Conservation (phyloP, 2,329 filamentous ascomycete genomes). For the Aspergillaceae sp. region DNA sequence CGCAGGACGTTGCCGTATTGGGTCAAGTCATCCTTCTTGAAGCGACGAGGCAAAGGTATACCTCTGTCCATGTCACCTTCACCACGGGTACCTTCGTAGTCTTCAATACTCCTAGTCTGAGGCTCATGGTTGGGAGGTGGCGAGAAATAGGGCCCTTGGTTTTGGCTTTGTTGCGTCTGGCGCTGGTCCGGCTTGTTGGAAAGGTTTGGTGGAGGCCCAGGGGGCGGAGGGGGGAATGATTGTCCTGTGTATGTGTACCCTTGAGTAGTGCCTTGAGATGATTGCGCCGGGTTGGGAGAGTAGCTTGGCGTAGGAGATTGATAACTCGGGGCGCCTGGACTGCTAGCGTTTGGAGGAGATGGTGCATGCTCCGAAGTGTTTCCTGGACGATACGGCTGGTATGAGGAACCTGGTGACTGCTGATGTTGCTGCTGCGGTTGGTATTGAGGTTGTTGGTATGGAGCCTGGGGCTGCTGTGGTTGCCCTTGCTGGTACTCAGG, state of each 20-base stretch:
- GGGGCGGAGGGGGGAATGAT: conserved; percentile 33
- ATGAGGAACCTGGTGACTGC: not conserved
- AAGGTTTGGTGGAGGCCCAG: conserved; percentile 23
- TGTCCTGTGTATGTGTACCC: conserved; percentile 22
- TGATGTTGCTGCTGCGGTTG: conserved; percentile 4
- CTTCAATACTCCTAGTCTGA: conserved; percentile 25
- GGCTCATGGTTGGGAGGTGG: conserved; percentile 31
- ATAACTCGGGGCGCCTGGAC: not conserved
- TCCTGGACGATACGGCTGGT: conserved; percentile 2
- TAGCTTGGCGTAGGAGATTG: conserved; percentile 2
- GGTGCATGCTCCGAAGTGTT: not conserved
- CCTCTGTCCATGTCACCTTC: conserved; percentile 28
- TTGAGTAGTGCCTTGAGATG: conserved; percentile 8
- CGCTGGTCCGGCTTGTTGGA: conserved; percentile 7
- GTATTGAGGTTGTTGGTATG: not conserved
- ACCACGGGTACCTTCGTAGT: conserved; percentile 25
- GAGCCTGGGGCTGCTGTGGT: conserved; percentile 1
- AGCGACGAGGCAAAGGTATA: conserved; percentile 23
- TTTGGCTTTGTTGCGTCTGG: conserved; percentile 3
- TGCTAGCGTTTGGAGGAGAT: not conserved
- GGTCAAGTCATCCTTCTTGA: conserved; percentile 27
- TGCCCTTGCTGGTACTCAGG: not conserved
- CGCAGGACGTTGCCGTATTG: conserved; percentile 32
- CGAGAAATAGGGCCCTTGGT: conserved; percentile 33
- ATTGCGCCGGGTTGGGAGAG: conserved; percentile 6